phyloP scores from a whole-genome alignment of 306 rosid species.

The Hylodesmum podocarpum region DNA sequence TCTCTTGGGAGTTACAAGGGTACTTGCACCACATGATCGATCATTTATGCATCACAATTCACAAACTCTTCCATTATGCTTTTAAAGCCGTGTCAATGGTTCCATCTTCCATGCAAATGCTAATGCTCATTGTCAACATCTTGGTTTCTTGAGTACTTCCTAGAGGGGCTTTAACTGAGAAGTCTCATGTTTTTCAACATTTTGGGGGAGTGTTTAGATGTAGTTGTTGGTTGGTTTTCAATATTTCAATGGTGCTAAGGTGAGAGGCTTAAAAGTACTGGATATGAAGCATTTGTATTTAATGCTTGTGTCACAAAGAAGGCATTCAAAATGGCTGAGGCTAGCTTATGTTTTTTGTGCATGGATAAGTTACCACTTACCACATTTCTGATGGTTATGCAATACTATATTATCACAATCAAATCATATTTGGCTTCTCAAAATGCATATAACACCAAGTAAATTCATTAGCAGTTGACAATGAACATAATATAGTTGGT shows the following conservation, averaged over 20 bases:
- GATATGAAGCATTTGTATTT: conserved; percentile 3
- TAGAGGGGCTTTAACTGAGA: neutral
- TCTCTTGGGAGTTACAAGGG: conserved; percentile 10
- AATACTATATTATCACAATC: neutral
- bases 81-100: neutral
- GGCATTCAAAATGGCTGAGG: neutral
- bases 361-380: neutral
- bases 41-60: neutral
- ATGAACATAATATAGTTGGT: too few relatives aligned
- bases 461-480: too few relatives aligned
- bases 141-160: neutral
- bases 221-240: neutral
- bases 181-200: neutral
- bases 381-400: neutral
- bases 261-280: conserved; percentile 24
- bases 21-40: conserved; percentile 20
- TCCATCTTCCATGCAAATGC: conserved; percentile 9
- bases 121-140: conserved; percentile 27
- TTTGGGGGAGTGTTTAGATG: conserved; percentile 1
- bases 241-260: neutral
- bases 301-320: neutral
- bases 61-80: neutral
- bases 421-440: neutral
- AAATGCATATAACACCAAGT: neutral
- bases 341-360: neutral